phyloP scores from a whole-genome alignment of 2,329 filamentous ascomycete genomes.

The Mariannaea elegans region DNA sequence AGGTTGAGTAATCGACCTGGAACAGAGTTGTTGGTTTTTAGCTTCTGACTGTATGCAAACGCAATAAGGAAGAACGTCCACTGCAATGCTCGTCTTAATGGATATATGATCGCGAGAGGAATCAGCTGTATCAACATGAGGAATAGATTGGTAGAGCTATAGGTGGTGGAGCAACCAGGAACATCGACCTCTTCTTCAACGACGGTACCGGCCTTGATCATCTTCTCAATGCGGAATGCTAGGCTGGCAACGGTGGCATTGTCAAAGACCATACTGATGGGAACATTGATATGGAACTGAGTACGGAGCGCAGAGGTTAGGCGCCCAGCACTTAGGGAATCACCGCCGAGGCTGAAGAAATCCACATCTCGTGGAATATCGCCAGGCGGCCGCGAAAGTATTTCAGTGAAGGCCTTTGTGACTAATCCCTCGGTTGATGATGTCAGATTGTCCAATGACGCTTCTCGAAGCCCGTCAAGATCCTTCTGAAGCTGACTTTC shows the following conservation, averaged over 20 bases:
- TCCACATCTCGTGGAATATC: conserved; percentile 54
- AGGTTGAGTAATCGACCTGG: conserved; percentile 59
- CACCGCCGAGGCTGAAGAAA: conserved; percentile 63
- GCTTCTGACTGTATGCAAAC: conserved; percentile 51
- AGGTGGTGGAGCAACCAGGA: conserved; percentile 50
- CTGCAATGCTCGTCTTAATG: conserved; percentile 58
- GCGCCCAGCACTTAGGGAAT: conserved; percentile 62
- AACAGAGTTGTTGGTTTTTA: conserved; percentile 50
- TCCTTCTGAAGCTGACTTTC: conserved; percentile 46
- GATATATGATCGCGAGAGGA: conserved; percentile 59
- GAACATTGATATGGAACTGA: conserved; percentile 57
- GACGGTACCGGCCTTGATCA: conserved; percentile 18
- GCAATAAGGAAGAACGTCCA: conserved; percentile 63
- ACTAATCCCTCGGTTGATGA: conserved; percentile 50
- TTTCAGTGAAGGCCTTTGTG: conserved; percentile 53
- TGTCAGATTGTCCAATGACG: conserved; percentile 33
- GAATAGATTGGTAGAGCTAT: conserved; percentile 59
- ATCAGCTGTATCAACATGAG: conserved; percentile 61
- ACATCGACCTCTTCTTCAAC: conserved; percentile 25
- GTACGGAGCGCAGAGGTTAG: conserved; percentile 60
- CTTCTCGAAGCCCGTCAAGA: conserved; percentile 38
- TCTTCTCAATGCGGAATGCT: conserved; percentile 48
- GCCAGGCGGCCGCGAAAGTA: conserved; percentile 50
- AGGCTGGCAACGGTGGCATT: conserved; percentile 55
- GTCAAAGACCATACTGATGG: conserved; percentile 62